Conservation (phyloP, 2,329 filamentous ascomycete species). For the Calonectria pseudoturangicola region DNA sequence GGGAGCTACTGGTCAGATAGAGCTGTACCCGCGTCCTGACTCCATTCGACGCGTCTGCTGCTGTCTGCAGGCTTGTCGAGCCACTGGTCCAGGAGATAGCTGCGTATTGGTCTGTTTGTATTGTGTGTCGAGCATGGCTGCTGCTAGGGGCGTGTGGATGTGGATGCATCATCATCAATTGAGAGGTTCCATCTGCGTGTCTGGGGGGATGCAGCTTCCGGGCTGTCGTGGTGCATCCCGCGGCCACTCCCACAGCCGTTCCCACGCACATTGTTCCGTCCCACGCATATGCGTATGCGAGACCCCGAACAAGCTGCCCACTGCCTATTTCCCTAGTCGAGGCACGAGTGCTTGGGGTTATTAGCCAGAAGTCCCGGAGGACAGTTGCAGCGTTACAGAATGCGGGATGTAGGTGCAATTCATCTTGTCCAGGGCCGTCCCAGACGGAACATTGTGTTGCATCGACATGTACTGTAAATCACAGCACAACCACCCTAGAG, state of each 20-base stretch:
- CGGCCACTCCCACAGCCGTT: slow-evolving; percentile 44
- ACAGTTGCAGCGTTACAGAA: slow-evolving; percentile 35
- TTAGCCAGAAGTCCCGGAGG: slow-evolving; percentile 31
- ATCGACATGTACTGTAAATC: slow-evolving; percentile 21
- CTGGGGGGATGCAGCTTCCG: slow-evolving; percentile 32
- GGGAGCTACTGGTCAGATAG: slow-evolving; percentile 39
- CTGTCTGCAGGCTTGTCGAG: slow-evolving; percentile 39
- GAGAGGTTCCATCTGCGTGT: slow-evolving; percentile 20
- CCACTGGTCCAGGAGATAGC: slow-evolving; percentile 33
- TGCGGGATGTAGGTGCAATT: slow-evolving; percentile 31
- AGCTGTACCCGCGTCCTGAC: slow-evolving; percentile 46
- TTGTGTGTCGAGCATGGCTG: neutral
- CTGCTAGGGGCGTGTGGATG: slow-evolving; percentile 26
- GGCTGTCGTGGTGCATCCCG: slow-evolving; percentile 42
- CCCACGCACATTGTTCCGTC: slow-evolving; percentile 42
- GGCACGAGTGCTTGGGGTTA: slow-evolving; percentile 17
- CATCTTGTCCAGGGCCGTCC: slow-evolving; percentile 13
- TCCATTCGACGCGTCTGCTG: slow-evolving; percentile 41
- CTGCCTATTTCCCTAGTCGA: slow-evolving; percentile 30
- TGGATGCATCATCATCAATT: slow-evolving; percentile 12
- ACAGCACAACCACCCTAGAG: slow-evolving; percentile 25
- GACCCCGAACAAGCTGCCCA: slow-evolving; percentile 47
- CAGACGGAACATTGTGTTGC: slow-evolving; percentile 17
- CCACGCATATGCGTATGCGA: slow-evolving; percentile 50
- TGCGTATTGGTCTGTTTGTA: slow-evolving; percentile 6